Conservation (phyloP, 805 yeast species). For the Wickerhamiella domercqiae region DNA sequence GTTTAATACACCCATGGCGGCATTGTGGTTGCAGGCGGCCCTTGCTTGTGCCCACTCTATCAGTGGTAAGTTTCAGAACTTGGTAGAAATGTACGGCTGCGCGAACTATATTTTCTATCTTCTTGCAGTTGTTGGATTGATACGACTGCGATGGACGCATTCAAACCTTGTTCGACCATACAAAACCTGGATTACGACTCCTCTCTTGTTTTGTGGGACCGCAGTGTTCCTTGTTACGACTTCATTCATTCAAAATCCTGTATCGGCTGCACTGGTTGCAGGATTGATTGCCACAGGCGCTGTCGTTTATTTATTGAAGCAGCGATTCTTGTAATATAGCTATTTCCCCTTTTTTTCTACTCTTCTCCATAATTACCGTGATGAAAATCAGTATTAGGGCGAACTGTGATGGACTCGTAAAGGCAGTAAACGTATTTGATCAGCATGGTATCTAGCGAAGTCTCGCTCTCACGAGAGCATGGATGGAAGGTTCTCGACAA, state of each 20-base stretch:
- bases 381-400: too few relatives aligned
- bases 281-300: too few relatives aligned
- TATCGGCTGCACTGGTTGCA: conserved; percentile 3
- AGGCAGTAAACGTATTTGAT: too few relatives aligned
- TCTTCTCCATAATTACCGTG: too few relatives aligned
- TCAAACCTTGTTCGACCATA: conserved; percentile 26
- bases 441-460: too few relatives aligned
- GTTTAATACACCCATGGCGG: conserved; percentile 24
- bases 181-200: conserved; percentile 25
- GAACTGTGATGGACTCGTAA: too few relatives aligned
- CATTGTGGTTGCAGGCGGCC: conserved; percentile 22
- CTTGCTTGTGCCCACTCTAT: conserved; percentile 22
- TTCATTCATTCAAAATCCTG: conserved; percentile 24
- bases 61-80: conserved; percentile 25
- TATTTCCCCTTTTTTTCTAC: too few relatives aligned
- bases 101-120: conserved; percentile 23
- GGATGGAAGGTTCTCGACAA: conserved; percentile 14
- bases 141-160: conserved; percentile 22
- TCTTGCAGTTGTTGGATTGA: conserved; percentile 26
- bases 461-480: too few relatives aligned
- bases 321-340: too few relatives aligned
- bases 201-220: conserved; percentile 22
- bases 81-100: conserved; percentile 27
- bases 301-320: too few relatives aligned
- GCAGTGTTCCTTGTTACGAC: conserved; percentile 24